Evolutionary conservation across 1,139 yeast species (phyloP), one percentile per base, ranked within the genome.

Genomic region (Debaryomyces sp.): DNA sequence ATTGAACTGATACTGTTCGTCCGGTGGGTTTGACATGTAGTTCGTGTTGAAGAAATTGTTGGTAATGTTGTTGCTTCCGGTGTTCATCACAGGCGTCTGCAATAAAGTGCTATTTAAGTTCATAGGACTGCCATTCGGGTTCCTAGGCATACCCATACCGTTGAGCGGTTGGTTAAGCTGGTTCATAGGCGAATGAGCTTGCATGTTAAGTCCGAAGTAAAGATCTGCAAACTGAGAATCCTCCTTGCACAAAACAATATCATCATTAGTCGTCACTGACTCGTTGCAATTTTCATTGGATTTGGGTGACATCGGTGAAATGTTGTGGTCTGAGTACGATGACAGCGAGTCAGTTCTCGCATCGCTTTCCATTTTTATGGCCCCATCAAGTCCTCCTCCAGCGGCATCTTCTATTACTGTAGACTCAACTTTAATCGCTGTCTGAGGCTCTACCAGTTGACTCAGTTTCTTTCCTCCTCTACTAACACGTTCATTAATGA

Each of bases 401-500:
- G 22, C 12, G 8, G n/a, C 13, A 3, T 30, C 30, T 4, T 18
- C 29, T 9, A 9, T 18, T 12, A 26, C 35, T 1, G 30, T n/a
- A 18, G 21, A 4, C 36, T 21, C 23, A 2, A 17, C n/a, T 21
- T 30, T 41, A 10, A 21, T 22, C 36, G 5, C 10, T 4, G 13
- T 7, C 6, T 30, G 27, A 17, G 38, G 13, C 38, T 35, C 26
- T 4, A 15, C 21, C 21, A n/a, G 38, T 29, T 63, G 47, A 9
- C 66, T 50, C 13, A 59, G 51, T 38, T 66, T 68, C 51, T 69
- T 75, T 7, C 80, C 75, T 15, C 84, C 83, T 50, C 82, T 64
- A 40, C 82, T 77, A 12, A 74, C 65, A 44, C 85, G 64, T 55
- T 81, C 84, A 58, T 82, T 82, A 46, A 77, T 75, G 53, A 81